A percentile compares a stretch with the other conserved stretches of the same genome.
Conservation (phyloP, 2,329 filamentous ascomycete genomes). For the Grosmannia serpens region DNA sequence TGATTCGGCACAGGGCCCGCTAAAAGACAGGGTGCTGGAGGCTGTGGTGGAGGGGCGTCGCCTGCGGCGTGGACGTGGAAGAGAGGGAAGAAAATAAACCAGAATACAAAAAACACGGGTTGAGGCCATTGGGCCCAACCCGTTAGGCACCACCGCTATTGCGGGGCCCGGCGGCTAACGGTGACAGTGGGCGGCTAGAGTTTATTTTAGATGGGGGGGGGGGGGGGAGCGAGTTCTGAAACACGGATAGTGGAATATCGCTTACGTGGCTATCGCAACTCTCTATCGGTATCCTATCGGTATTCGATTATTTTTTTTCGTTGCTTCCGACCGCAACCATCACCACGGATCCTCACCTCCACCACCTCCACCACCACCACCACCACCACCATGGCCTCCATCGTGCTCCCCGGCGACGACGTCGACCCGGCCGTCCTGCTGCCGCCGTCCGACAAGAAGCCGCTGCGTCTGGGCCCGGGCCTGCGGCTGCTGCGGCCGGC, state of each 20-base stretch:
- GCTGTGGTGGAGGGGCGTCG: too few species aligned
- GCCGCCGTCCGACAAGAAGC: constrained; percentile 42
- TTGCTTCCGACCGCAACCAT: too few species aligned
- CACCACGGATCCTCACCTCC: background rate
- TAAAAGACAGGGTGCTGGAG: too few species aligned
- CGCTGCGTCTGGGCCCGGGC: constrained; percentile 73
- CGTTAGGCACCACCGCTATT: background rate
- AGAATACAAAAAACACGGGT: too few species aligned
- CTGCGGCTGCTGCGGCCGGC: constrained; percentile 71
- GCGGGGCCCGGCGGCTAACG: background rate
- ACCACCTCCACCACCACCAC: background rate
- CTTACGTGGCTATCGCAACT: background rate
- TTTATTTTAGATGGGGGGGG: background rate
- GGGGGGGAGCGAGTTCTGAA: too few species aligned
- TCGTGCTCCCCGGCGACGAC: constrained; percentile 74
- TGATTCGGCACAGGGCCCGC: too few species aligned
- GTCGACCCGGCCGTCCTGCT: constrained; percentile 35
- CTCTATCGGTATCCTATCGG: background rate
- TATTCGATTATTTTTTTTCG: background rate
- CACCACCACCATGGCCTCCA: constrained; percentile 16
- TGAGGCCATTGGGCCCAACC: background rate
- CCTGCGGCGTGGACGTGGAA: too few species aligned
- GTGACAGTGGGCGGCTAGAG: background rate
- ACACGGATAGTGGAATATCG: background rate
- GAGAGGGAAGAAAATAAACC: background rate